Base-by-base conservation (phyloP, 345 rosid species). In the Combretum micranthum region DNA sequence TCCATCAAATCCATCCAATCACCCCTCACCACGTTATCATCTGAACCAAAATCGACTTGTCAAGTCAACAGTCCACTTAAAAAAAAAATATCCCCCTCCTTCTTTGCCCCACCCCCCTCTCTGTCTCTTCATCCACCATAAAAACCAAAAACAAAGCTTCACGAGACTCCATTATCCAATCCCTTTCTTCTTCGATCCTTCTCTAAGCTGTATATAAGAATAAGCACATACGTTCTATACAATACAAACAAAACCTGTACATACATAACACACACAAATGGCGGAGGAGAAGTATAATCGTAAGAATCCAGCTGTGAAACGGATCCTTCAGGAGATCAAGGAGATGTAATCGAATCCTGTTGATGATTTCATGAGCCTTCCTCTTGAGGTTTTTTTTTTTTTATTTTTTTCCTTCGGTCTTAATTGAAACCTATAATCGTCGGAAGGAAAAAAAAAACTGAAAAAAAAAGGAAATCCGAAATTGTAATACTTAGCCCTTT, bases 291-390 rank as follows among this genome's bases (percentile, higher is more conserved):
- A 68, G 83, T 93, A 85, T 67, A 93, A 89, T 58, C 73, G 75
- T 60, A 89, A 89, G 78, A 93, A 93, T 67, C 96, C 96, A 45
- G 90, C 92, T 37, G 97, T 93, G 66, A 89, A 89, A 95, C 80
- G 97, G 85, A 89, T 93, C 59, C 65, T 93, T 68, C 96, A 87
- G 83, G 99, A 93, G 84, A 90, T 93, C 50, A 89, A 90, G 70
- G 99, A 89, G 88, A 89, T 87, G 97, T 97, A 89, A 69, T 87
- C 97, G 22, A 85, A 87, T 76, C 99, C 97, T 0, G 89, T 97
- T 32, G 97, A 93, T 60, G 99, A 93, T 83, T 89, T 93, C 78
- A 87, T 75, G 89, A 89, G 96, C 80, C 87, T 93, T 44, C 97
- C 99, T 72, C 88, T 93, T 54, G 99, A 93, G 96, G 99, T 67